Evolutionary conservation across 495 filamentous ascomycete genomes (phyloP), one percentile per base, ranked within the genome.

Genomic region (Haplographium delicatum): DNA sequence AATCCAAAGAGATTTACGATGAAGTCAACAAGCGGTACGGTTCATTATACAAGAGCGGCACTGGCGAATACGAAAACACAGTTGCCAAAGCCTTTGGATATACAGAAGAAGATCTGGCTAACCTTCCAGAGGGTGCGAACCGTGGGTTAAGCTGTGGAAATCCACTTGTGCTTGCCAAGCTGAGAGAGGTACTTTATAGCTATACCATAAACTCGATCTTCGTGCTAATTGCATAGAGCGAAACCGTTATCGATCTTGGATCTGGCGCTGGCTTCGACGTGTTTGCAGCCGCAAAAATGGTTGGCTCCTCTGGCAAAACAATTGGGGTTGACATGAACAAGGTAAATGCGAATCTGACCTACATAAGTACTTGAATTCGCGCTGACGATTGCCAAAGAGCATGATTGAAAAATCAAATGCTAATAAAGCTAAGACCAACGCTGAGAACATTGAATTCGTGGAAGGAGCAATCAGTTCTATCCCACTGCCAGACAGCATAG

Each of bases 241-340:
- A 86, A 61, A 78, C 72, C 1, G 69, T 83, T 6, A 62, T 86
- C 48, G 83, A 86, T 51, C 62, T 86, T 3, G 82, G 84, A 27
- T 72, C 70, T 54, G 81, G 84, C 4, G 79, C 71, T 5, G 82
- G 82, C 4, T 81, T 86, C 48, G 83, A 86, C 56, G 69, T 80
- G 39, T 80, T 85, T 56, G 73, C 79, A 2, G 82, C 81, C 18
- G 70, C 78, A 4, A 61, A 64, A 38, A 79, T 75, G 48, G 74
- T 86, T 10, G 82, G 82, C 0, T 39, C 53, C 0, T 62, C 57
- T 2, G 83, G 83, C 4, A 64, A 63, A 7, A 79, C 71, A 1
- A 80, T 84, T 44, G 84, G 83, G 13, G 64, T 86, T 18, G 84
- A 88, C 62, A 86, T 86, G 76, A 85, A 74, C 53, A 68, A 81